phyloP scores from a whole-genome alignment of 2,329 filamentous ascomycete genomes.

The Arachnomyces sp. region DNA sequence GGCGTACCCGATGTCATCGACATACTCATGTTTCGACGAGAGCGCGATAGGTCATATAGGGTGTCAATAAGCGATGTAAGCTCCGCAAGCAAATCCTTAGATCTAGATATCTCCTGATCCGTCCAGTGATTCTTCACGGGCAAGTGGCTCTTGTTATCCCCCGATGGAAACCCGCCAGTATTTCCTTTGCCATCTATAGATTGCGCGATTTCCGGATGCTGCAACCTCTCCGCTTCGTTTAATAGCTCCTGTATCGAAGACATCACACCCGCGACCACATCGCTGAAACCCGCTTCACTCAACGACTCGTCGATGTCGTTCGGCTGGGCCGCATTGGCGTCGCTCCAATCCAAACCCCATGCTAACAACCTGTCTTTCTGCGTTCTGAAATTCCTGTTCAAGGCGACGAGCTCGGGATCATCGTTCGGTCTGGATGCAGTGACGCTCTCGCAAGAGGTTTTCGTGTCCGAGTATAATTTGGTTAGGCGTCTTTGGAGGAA shows the following conservation, averaged over 20 bases:
- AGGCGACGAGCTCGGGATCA: constrained; percentile 47
- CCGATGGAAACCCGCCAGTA: constrained; percentile 23
- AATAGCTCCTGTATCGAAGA: constrained; percentile 56
- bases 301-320: constrained; percentile 58
- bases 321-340: constrained; percentile 49
- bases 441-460: constrained; percentile 52
- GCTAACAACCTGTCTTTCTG: constrained; percentile 57
- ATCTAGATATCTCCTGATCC: constrained; percentile 46
- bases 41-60: constrained; percentile 56
- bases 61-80: constrained; percentile 57
- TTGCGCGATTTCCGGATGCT: constrained; percentile 29
- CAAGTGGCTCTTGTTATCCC: constrained; percentile 23
- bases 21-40: constrained; percentile 41
- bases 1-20: constrained; percentile 29
- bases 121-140: constrained; percentile 39
- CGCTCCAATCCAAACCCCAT: constrained; percentile 61
- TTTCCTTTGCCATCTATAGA: constrained; percentile 28
- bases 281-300: constrained; percentile 55
- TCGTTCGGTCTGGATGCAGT: constrained; percentile 42
- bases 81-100: constrained; percentile 52
- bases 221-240: constrained; percentile 54
- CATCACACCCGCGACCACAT: constrained; percentile 58
- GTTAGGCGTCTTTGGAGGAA: constrained; percentile 46
- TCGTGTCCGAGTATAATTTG: constrained; percentile 58
- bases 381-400: constrained; percentile 55